Base-by-base conservation (phyloP, 169 alveolate species). In the Plasmodium yoelii region DNA sequence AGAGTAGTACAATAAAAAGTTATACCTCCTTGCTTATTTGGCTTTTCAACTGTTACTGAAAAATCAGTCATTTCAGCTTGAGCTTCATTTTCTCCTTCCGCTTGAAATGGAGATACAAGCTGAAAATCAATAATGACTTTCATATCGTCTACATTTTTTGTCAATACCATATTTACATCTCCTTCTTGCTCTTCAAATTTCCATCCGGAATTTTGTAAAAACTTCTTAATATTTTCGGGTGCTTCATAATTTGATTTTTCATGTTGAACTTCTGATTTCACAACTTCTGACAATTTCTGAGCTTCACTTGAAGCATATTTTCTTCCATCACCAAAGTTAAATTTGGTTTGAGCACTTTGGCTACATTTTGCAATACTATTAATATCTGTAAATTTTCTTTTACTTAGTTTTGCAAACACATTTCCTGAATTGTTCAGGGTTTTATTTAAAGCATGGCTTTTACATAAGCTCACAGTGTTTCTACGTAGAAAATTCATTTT, bases 21-120 rank as follows among this genome's bases (percentile, higher is more conserved):
- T 42, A 95, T 80, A 9, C 98, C 98, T 59, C 96, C 97, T 28
- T 61, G 88, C 55, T 87, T 74, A 34, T 94, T 93, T 90, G 95
- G 96, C 42, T 87, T 87, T 87, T 87, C 92, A 28, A 95, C 96
- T 12, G 98, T 94, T 22, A 95, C 97, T 47, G 98, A 94, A 87
- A 95, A 95, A 88, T 95, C 98, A 4, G 98, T 94, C 96, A 93
- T 93, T 92, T 95, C 97, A 22, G 97, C 95, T 65, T 95, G 95
- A 18, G 94, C 94, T 84, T 93, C 96, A 56, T 95, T 96, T 73
- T 94, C 97, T 24, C 96, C 97, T 65, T 93, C 97, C 24, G 97
- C 95, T 72, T 95, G 96, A 61, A 92, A 93, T 56, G 96, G 97
- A 53, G 95, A 92, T 12, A 95, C 96, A 28, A 93, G 92, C 53